Percentiles rank a stretch among this genome's conserved stretches.
These are phyloP conservation scores for Coemansia sp. DNA, from an alignment of 192 early-diverging fungal species.

Conservation along the genomic window DNA sequence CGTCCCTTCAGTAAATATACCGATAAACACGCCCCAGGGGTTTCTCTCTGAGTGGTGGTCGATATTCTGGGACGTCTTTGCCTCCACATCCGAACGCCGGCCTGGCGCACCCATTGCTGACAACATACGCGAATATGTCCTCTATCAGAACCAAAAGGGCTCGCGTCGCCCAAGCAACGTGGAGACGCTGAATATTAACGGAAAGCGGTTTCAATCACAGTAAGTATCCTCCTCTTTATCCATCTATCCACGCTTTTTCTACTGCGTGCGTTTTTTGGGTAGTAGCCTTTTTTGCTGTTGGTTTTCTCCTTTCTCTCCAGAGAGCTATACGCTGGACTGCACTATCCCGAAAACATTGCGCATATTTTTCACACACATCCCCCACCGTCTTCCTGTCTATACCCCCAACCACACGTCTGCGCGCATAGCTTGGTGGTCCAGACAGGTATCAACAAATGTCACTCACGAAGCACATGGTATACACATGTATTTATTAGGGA, in stretches of 20 bases:
- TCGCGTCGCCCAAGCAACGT: slow-evolving; percentile 8
- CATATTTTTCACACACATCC: neutral
- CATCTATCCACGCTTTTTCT: slow-evolving; percentile 3
- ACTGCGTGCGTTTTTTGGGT: slow-evolving; percentile 7
- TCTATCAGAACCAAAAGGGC: slow-evolving; percentile 23
- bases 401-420: neutral
- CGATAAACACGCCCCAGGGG: slow-evolving; percentile 20
- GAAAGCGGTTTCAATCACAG: slow-evolving; percentile 33
- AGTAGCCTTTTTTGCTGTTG: neutral
- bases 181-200: slow-evolving; percentile 24
- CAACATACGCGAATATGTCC: slow-evolving; percentile 24
- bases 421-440: neutral
- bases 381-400: too few relatives aligned
- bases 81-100: slow-evolving; percentile 24
- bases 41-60: slow-evolving; percentile 45
- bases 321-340: too few relatives aligned
- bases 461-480: neutral
- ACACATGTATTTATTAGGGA: slow-evolving; percentile 15
- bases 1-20: slow-evolving; percentile 25
- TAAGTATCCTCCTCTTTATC: slow-evolving; percentile 12
- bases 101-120: slow-evolving; percentile 13
- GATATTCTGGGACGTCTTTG: slow-evolving; percentile 41
- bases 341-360: neutral
- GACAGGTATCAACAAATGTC: neutral
- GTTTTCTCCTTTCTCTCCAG: neutral